Evolutionary conservation across 75 land plant genomes (phyloP), one percentile per base, ranked within the genome.

Genomic region (Pseudotsuga menziesii): DNA sequence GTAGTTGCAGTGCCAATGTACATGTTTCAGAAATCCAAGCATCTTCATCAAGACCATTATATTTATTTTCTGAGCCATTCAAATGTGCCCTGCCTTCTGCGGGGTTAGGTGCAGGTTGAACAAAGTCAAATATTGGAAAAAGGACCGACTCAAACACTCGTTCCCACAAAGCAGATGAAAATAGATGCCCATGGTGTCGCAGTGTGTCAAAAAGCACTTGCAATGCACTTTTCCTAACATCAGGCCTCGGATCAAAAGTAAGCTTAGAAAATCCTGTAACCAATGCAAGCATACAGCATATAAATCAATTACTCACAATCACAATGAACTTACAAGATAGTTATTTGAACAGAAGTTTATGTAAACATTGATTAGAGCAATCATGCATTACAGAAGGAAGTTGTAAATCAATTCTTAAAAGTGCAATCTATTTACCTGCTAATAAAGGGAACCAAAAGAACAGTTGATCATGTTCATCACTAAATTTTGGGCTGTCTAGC

Each of bases 171-270:
- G 77, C 23, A 13, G 74, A 77, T 13, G 95, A 89, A 73, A 93
- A 93, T 13, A 89, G 86, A 76, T 91, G 94, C 71, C 95, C 95
- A 64, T 93, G 95, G 80, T 90, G 88, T 75, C 85, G 85, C 20
- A 92, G 71, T 61, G 90, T 92, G 81, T 93, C 86, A 66, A 91
- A 93, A 26, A 93, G 89, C 12, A 91, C 90, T 80, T 93, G 86
- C 73, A 93, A 60, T 56, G 95, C 82, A 80, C 93, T 89, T 76
- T 89, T 93, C 63, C 93, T 79, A 63, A 93, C 91, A 23, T 89
- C 87, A 52, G 86, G 75, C 74, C 95, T 83, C 3, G 93, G 84
- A 81, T 91, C 95, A 17, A 86, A 89, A 29, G 93, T 85, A 27
- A 93, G 77, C 60, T 89, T 87, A n/a, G 95, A 81, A 35, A 93